These are phyloP conservation scores for Podila horticola DNA, from an alignment of 192 early-diverging fungal genomes.

Conservation along the genomic window DNA sequence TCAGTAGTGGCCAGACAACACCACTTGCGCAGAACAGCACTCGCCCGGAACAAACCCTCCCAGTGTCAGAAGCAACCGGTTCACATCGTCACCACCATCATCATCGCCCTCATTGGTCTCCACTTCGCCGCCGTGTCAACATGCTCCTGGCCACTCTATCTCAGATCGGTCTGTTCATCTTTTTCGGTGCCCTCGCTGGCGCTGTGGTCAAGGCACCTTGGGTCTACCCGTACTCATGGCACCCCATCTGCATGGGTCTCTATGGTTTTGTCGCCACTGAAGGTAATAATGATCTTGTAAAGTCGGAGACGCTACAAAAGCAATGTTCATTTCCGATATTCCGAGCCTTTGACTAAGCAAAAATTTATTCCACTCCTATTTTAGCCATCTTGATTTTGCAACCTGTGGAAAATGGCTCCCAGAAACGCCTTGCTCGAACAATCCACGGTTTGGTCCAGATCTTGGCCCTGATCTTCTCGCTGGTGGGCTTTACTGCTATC, in stretches of 20 bases:
- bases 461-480: conserved; percentile 23
- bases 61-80: too few species aligned
- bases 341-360: not conserved
- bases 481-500: conserved; percentile 27
- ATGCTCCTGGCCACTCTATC: conserved; percentile 16
- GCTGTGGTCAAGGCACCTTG: conserved; percentile 35
- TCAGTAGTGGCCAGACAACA: not conserved
- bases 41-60: too few species aligned
- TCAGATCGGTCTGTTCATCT: conserved; percentile 33
- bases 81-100: conserved; percentile 9
- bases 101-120: not conserved
- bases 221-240: conserved; percentile 48
- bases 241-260: conserved; percentile 47
- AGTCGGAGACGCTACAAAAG: too few species aligned
- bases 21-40: too few species aligned
- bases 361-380: not conserved
- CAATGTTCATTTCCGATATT: too few species aligned
- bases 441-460: conserved; percentile 26
- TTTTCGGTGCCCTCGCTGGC: conserved; percentile 21
- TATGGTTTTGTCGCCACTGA: conserved; percentile 46
- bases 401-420: conserved; percentile 14
- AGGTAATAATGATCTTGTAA: conserved; percentile 7
- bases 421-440: conserved; percentile 9
- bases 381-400: conserved; percentile 39
- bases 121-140: not conserved